These are phyloP conservation scores for Pythium rishiriense DNA, from an alignment of 352 stramenopile species.

Conservation along the genomic window DNA sequence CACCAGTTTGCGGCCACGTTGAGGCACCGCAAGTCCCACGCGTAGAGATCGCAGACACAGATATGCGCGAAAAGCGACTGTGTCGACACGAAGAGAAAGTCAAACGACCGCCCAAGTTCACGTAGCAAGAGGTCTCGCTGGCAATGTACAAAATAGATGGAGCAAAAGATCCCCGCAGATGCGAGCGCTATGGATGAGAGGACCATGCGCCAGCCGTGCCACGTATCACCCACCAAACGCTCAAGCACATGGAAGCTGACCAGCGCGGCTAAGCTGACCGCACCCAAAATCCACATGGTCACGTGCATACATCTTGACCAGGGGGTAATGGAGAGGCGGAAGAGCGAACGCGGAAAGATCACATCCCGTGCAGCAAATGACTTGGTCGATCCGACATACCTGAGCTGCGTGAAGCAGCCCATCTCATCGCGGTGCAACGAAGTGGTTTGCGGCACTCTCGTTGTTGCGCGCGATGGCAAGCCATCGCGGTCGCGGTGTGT, in stretches of 20 bases:
- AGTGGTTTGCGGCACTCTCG: neutral
- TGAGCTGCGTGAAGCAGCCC: neutral
- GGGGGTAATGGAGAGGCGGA: neutral
- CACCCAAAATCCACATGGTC: neutral
- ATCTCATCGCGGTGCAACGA: neutral
- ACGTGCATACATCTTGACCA: neutral
- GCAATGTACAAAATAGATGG: neutral
- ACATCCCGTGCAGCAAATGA: neutral
- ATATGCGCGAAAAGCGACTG: neutral
- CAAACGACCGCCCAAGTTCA: neutral
- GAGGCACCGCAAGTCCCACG: constrained; percentile 3
- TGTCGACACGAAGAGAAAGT: constrained; percentile 3
- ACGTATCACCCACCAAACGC: neutral
- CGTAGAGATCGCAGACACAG: constrained; percentile 4
- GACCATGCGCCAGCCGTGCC: neutral
- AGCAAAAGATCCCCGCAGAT: neutral
- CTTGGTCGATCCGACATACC: neutral
- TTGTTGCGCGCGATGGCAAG: neutral
- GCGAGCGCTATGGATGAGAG: neutral
- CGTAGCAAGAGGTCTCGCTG: constrained; percentile 1
- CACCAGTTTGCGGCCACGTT: constrained; percentile 3
- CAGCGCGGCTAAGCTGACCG: neutral
- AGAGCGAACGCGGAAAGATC: neutral
- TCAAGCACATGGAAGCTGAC: neutral
- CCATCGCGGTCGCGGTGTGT: neutral